Evolutionary conservation across 2,329 filamentous ascomycete genomes (phyloP), one percentile per base, ranked within the genome.

Genomic region (Xylariaceae sp.): DNA sequence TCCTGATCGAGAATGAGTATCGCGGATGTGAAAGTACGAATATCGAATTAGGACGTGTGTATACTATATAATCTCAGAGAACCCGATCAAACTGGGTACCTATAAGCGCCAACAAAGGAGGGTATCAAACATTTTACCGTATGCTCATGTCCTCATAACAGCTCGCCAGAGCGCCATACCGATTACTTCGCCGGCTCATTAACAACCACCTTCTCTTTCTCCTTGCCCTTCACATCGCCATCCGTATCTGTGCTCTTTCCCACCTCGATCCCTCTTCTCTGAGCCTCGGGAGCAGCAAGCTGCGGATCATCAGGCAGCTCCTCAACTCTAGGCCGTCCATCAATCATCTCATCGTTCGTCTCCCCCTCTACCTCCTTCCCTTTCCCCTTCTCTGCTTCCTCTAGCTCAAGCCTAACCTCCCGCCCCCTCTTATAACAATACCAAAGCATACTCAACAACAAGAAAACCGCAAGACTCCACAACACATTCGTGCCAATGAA

Each of bases 391-490:
- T 66, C 69, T 1, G 69, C 60, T 47, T 72, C 73, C 63, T 83
- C 79, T 46, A 69, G 82, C 66, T 88, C 86, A 12, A 97, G 81
- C 46, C 94, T 83, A 6, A 85, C 86, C 73, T 99, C 93, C 42
- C 84, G 84, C 38, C 94, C 94, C 48, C 94, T 88, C 75, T 97
- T 97, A 73, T 97, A 88, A 73, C 92, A 97, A 73, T 97, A 99
- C 92, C 93, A 99, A 63, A 97, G 86, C 42, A 96, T 90, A 67
- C 96, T 94, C 51, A 99, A 81, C 14, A 97, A 79, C 49, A 97
- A 77, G 65, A 95, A 96, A 1, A 97, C 75, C 0, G 90, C 91
- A 59, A 97, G 75, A 57, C 89, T 94, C 84, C 95, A 90, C 14
- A 97, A 77, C 16, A 96, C 86, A 69, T 96, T 97, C 49, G 93